Evolutionary conservation across 148 eudicot species (phyloP), one percentile per base, ranked within the genome.

Genomic region (Rhododendron molle): DNA sequence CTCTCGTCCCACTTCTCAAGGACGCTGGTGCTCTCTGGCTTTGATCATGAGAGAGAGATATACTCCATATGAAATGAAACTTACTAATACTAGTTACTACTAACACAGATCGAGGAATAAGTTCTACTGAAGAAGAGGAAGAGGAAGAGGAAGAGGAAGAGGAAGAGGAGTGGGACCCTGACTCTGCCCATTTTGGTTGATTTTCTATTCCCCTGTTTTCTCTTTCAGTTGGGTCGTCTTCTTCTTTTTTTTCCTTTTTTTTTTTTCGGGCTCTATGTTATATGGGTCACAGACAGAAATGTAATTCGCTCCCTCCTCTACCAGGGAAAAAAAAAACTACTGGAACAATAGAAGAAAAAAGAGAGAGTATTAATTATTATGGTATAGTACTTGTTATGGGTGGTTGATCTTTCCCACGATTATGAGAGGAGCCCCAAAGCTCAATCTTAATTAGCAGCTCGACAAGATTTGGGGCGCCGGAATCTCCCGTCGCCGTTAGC

Each of bases 11-110:
- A 13, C 76, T 71, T 14, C 76, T 71, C 40, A 71, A 32, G 76
- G 40, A 71, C 38, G 76, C 76, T 14, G 76, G 76, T 71, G 76
- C 76, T 71, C 18, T 71, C 40, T 71, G 76, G 76, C 76, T 71
- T 71, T 71, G 76, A 71, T 30, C 38, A 30, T 2, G 7, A 58
- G 26, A 58, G 26, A 58, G n/a, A 21, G 0, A 43, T 43, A 43
- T 43, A 34, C 44, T 43, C 5, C 7, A 43, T 13, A 52, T 13
- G 20, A 15, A 52, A 52, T 13, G 20, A 15, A 52, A 52, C 58
- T 52, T 52, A 52, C 36, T 34, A 47, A 0, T 47, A 0, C 54
- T 50, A 50, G 4, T 50, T 50, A 50, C 14, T 50, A 50, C 54
- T 50, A 3, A 5, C 23, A 28, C 2, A 69, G 18, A 32, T 32